A percentile compares a stretch with the other conserved stretches of the same genome.
Evolutionary conservation across 2,329 filamentous ascomycete species (phyloP).

Genomic region (Sporothrix variecibatus): DNA sequence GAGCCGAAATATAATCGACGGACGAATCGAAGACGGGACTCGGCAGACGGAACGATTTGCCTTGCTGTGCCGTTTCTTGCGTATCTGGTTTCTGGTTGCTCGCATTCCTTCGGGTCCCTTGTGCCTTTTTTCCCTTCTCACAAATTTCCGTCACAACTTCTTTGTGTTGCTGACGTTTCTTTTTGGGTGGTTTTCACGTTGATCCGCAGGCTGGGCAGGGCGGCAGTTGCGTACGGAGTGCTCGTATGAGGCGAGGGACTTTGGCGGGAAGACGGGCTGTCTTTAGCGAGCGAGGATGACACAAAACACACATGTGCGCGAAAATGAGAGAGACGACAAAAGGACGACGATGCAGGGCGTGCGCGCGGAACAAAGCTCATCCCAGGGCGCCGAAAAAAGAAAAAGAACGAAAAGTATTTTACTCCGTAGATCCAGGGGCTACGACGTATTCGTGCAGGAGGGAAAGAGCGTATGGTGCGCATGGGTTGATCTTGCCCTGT

Average conservation of each 20-base stretch:
- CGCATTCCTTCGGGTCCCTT: neutral
- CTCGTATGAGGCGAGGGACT: no score
- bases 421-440: neutral
- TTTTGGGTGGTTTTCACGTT: neutral
- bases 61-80: slow-evolving; percentile 1
- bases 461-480: neutral
- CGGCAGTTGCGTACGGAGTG: slow-evolving; percentile 1
- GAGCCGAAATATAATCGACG: neutral
- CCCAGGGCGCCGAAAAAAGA: neutral
- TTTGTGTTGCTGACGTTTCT: neutral
- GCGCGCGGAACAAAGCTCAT: neutral
- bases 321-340: neutral
- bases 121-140: neutral
- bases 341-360: neutral
- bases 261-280: neutral
- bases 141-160: neutral
- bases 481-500: slow-evolving; percentile 1
- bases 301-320: neutral
- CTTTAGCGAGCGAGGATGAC: neutral
- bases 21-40: slow-evolving; percentile 14
- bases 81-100: neutral
- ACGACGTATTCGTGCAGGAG: neutral
- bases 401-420: no score
- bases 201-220: slow-evolving; percentile 4
- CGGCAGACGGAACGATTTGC: slow-evolving; percentile 17